These are phyloP conservation scores for Mycena rebaudengoi DNA, from an alignment of 768 basidiomycete genomes.

Conservation along the genomic window DNA sequence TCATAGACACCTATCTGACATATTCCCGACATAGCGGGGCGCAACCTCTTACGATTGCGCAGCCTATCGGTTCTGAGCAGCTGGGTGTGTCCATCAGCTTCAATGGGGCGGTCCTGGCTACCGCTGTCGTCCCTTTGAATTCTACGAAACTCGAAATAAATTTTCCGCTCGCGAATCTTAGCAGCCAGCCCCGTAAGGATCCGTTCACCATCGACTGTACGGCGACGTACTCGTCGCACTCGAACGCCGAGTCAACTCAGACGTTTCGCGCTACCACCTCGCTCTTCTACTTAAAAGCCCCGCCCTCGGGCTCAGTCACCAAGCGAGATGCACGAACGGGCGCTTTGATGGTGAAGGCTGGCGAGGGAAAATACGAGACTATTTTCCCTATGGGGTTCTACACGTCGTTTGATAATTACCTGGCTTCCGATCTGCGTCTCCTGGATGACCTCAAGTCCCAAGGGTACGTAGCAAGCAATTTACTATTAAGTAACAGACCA, in stretches of 20 bases:
- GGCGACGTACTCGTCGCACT: neutral
- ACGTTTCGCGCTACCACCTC: slow-evolving; percentile 1
- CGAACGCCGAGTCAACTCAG: neutral
- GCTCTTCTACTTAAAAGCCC: slow-evolving; percentile 52
- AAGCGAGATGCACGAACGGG: slow-evolving; percentile 59
- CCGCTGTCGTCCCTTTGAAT: neutral
- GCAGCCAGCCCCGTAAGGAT: slow-evolving; percentile 19
- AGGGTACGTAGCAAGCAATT: slow-evolving; percentile 40
- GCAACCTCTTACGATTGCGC: neutral
- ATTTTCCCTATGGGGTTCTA: slow-evolving; percentile 68
- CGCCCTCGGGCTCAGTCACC: slow-evolving; percentile 48
- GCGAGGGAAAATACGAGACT: slow-evolving; percentile 33
- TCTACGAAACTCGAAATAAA: slow-evolving; percentile 18
- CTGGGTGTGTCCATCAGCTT: slow-evolving; percentile 17
- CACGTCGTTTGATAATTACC: slow-evolving; percentile 49
- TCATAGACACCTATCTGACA: slow-evolving; percentile 23
- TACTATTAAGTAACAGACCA: neutral
- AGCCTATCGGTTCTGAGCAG: neutral
- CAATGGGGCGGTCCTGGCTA: neutral
- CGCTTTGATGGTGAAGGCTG: slow-evolving; percentile 49
- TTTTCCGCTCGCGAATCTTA: slow-evolving; percentile 25
- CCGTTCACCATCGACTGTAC: slow-evolving; percentile 16
- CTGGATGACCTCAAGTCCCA: slow-evolving; percentile 55
- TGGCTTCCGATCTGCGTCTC: slow-evolving; percentile 49
- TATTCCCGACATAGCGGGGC: slow-evolving; percentile 9